phyloP scores from a whole-genome alignment of 2,329 filamentous ascomycete species.

The Madurella mycetomatis region DNA sequence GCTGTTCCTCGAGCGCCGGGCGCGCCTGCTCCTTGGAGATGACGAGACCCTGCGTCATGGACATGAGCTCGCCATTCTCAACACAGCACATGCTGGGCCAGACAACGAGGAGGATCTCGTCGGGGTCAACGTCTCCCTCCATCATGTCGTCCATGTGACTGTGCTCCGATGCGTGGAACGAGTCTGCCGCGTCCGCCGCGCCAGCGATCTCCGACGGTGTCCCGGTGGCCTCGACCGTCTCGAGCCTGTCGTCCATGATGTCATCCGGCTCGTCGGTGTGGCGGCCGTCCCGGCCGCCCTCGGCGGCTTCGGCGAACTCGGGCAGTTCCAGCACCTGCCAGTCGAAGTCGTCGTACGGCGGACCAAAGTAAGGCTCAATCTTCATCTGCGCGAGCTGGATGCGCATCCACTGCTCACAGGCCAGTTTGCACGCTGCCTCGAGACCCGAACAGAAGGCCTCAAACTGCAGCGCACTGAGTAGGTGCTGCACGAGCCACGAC shows the following conservation, averaged over 20 bases:
- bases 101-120: slow-evolving; percentile 33
- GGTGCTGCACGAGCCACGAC: slow-evolving; percentile 32
- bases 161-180: background rate
- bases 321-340: slow-evolving; percentile 34
- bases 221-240: slow-evolving; percentile 16
- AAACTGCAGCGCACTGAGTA: slow-evolving; percentile 31
- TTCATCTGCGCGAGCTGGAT: slow-evolving; percentile 32
- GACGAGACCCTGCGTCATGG: slow-evolving; percentile 33
- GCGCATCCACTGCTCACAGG: slow-evolving; percentile 32
- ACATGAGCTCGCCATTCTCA: slow-evolving; percentile 32
- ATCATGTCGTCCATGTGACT: slow-evolving; percentile 14
- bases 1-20: slow-evolving; percentile 28
- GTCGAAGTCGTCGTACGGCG: slow-evolving; percentile 34
- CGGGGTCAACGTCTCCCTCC: slow-evolving; percentile 29
- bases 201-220: background rate
- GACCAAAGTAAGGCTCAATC: slow-evolving; percentile 36
- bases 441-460: slow-evolving; percentile 31
- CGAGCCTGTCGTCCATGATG: slow-evolving; percentile 17
- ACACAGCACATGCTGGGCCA: slow-evolving; percentile 35
- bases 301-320: slow-evolving; percentile 26
- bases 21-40: slow-evolving; percentile 34
- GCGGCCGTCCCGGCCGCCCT: slow-evolving; percentile 9
- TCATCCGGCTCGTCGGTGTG: background rate
- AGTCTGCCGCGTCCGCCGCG: slow-evolving; percentile 2
- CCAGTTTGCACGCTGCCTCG: slow-evolving; percentile 28